phyloP scores from a whole-genome alignment of 2,329 filamentous ascomycete genomes.

The Fusarium pilosicola region DNA sequence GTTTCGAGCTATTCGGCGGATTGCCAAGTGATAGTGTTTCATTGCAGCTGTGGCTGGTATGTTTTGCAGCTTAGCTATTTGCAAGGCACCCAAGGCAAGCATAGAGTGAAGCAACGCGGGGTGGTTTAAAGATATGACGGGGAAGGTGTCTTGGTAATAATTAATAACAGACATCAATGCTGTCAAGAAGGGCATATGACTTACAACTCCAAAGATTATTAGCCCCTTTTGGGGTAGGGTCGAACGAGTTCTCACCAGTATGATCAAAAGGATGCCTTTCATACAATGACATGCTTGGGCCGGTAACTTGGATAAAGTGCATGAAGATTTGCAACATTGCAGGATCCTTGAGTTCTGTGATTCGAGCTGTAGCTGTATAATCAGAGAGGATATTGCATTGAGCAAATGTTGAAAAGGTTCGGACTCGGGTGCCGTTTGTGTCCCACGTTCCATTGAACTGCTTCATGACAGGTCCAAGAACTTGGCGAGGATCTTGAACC shows the following conservation, averaged over 20 bases:
- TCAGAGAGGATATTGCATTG: conserved; percentile 66
- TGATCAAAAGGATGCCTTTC: conserved; percentile 84
- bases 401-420: conserved; percentile 61
- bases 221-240: conserved; percentile 69
- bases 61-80: conserved; percentile 84
- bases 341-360: conserved; percentile 80
- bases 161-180: conserved; percentile 32
- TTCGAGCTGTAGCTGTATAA: conserved; percentile 72
- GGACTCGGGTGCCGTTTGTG: conserved; percentile 54
- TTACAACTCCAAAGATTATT: conserved; percentile 73
- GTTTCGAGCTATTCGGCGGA: conserved; percentile 80
- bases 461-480: conserved; percentile 49
- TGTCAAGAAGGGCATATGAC: conserved; percentile 38
- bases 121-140: conserved; percentile 82
- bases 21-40: conserved; percentile 89
- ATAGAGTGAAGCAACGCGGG: conserved; percentile 92
- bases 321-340: conserved; percentile 86
- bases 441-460: conserved; percentile 47
- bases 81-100: conserved; percentile 84
- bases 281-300: conserved; percentile 85
- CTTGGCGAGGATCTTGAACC: conserved; percentile 51
- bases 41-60: conserved; percentile 81
- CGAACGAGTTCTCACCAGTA: conserved; percentile 65
- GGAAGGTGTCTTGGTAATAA: conserved; percentile 72
- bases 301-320: conserved; percentile 91